A percentile compares a stretch with the other conserved stretches of the same genome.
These are phyloP conservation scores for Xanthoceras sorbifolium DNA, from an alignment of 345 rosid genomes.

Conservation along the genomic window DNA sequence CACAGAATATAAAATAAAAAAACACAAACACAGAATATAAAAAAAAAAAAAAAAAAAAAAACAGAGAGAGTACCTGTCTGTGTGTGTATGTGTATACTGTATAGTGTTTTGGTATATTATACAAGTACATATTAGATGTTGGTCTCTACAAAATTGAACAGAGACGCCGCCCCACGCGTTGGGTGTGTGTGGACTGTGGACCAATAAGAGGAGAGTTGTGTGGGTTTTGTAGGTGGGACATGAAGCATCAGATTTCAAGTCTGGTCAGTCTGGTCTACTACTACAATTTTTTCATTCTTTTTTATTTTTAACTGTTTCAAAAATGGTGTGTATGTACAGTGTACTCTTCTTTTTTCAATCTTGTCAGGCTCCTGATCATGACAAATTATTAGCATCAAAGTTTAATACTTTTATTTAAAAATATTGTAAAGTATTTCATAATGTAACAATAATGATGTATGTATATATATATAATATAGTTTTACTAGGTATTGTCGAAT, in stretches of 20 bases:
- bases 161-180: conserved; percentile 34
- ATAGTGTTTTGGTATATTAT: too few species aligned
- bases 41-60: too few species aligned
- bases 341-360: neutral
- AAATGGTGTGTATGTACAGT: too few species aligned
- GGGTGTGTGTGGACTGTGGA: conserved; percentile 3
- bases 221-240: conserved; percentile 37
- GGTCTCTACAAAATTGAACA: neutral
- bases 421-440: neutral
- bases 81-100: neutral
- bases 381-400: neutral
- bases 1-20: too few species aligned
- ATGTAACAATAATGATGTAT: neutral
- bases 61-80: neutral
- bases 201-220: conserved; percentile 32
- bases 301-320: conserved; percentile 10
- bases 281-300: too few species aligned
- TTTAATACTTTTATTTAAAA: too few species aligned
- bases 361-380: conserved; percentile 7
- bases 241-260: too few species aligned
- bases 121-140: too few species aligned
- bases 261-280: too few species aligned
- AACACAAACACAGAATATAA: too few species aligned
- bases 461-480: too few species aligned
- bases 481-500: too few species aligned